Evolutionary conservation across 176 grass and related monocot species (phyloP).

Genomic region (Oryza brachyantha): DNA sequence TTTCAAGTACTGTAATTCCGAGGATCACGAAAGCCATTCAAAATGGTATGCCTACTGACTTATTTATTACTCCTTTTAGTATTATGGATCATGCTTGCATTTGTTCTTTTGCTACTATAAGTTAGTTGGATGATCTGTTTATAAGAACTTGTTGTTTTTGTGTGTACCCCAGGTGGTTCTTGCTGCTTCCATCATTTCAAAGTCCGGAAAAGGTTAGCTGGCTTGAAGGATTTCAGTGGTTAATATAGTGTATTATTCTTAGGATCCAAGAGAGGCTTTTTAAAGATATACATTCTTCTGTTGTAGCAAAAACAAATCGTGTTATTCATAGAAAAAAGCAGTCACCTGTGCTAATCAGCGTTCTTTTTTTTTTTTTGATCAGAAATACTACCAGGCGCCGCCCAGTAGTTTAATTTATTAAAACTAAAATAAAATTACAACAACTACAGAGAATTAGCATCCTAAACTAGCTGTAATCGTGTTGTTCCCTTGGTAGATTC

Average conservation of each 20-base stretch:
- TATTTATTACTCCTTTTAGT: neutral
- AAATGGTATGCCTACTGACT: conserved; percentile 31
- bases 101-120: neutral
- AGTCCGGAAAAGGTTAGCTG: conserved; percentile 72
- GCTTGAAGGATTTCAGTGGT: conserved; percentile 10
- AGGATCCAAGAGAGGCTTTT: neutral
- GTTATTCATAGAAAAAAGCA: neutral
- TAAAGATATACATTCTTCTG: neutral
- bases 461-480: no score
- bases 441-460: no score
- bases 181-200: conserved; percentile 76
- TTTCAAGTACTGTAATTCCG: conserved; percentile 2
- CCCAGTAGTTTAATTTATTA: no score
- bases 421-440: no score
- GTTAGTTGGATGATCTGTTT: neutral
- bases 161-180: conserved; percentile 61
- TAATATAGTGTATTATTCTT: neutral
- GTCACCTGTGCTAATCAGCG: no score
- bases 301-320: neutral
- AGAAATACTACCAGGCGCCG: no score
- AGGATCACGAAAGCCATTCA: conserved; percentile 1
- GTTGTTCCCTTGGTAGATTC: neutral
- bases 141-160: neutral
- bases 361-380: no score
- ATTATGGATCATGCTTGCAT: neutral